Evolutionary conservation across 2,329 filamentous ascomycete genomes (phyloP).

Genomic region (Capronia epimyces): DNA sequence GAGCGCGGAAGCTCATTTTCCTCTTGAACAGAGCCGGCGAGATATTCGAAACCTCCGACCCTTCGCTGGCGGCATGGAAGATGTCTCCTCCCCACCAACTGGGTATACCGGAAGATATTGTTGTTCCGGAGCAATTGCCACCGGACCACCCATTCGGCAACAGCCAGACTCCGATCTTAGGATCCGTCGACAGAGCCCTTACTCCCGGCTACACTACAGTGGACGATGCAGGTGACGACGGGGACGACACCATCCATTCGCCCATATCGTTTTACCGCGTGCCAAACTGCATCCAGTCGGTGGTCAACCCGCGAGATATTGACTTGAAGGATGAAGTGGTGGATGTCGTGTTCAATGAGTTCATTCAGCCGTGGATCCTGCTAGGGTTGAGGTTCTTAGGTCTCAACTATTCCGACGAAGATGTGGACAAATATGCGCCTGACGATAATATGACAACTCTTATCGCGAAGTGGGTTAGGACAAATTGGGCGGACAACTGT

Average conservation of each 20-base stretch:
- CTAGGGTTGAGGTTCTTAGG: slow-evolving; percentile 63
- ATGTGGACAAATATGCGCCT: slow-evolving; percentile 50
- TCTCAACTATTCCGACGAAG: slow-evolving; percentile 44
- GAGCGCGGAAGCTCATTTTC: slow-evolving; percentile 63
- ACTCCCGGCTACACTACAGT: slow-evolving; percentile 78
- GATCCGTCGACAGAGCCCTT: slow-evolving; percentile 36
- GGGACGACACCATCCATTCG: slow-evolving; percentile 83
- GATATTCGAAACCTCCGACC: slow-evolving; percentile 44
- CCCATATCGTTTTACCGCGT: slow-evolving; percentile 68
- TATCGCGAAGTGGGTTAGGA: slow-evolving; percentile 55
- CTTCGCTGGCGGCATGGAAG: slow-evolving; percentile 13
- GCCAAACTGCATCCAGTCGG: slow-evolving; percentile 76
- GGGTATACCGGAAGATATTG: slow-evolving; percentile 25
- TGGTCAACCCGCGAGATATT: slow-evolving; percentile 47
- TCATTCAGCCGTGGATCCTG: slow-evolving; percentile 76
- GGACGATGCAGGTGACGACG: slow-evolving; percentile 76
- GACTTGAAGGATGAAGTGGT: slow-evolving; percentile 61
- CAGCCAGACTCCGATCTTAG: slow-evolving; percentile 31
- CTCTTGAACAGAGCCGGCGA: slow-evolving; percentile 55
- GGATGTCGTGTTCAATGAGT: slow-evolving; percentile 87
- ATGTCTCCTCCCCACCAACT: slow-evolving; percentile 45
- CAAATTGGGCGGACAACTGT: slow-evolving; percentile 46
- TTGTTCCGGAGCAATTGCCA: neutral
- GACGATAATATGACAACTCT: slow-evolving; percentile 53
- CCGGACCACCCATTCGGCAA: neutral